A percentile compares a stretch with the other conserved stretches of the same genome.
These are phyloP conservation scores for Chlorella sp. DNA, from an alignment of 139 green algal genomes.

Conservation along the genomic window DNA sequence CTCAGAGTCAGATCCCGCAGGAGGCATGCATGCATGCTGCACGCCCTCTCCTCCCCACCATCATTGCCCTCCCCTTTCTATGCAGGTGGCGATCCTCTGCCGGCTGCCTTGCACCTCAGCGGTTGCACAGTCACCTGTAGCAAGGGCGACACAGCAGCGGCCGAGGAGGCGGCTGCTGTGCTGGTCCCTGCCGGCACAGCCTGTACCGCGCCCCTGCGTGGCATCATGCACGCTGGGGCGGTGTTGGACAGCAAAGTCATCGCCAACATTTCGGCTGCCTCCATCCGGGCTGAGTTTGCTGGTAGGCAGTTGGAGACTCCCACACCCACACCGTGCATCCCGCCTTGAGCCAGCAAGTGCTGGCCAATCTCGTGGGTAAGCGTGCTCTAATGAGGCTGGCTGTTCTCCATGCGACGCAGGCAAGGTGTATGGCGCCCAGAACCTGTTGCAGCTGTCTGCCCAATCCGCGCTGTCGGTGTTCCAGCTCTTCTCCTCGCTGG, in stretches of 20 bases:
- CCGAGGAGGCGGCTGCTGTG: constrained; percentile 19
- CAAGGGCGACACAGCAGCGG: constrained; percentile 28
- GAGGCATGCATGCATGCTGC: background rate
- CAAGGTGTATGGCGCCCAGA: constrained; percentile 44
- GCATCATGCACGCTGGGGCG: constrained; percentile 44
- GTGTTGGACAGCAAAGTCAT: constrained; percentile 52
- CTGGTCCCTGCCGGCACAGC: background rate
- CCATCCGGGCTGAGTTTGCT: constrained; percentile 40
- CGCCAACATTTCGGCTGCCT: constrained; percentile 26
- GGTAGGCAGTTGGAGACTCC: background rate
- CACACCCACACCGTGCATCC: too few species aligned
- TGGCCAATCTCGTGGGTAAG: background rate
- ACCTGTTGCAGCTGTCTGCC: background rate
- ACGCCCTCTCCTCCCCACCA: background rate
- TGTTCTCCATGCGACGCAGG: constrained; percentile 1
- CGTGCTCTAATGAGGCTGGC: background rate
- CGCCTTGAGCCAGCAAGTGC: too few species aligned
- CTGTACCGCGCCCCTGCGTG: background rate
- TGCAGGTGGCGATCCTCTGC: constrained; percentile 8
- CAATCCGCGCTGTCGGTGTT: constrained; percentile 11
- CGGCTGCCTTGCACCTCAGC: background rate
- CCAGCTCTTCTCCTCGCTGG: constrained; percentile 64
- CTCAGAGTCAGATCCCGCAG: background rate
- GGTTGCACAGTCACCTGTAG: background rate
- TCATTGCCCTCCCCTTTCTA: too few species aligned